Evolutionary conservation across 768 basidiomycete species (phyloP).

Genomic region (Vararia minispora): DNA sequence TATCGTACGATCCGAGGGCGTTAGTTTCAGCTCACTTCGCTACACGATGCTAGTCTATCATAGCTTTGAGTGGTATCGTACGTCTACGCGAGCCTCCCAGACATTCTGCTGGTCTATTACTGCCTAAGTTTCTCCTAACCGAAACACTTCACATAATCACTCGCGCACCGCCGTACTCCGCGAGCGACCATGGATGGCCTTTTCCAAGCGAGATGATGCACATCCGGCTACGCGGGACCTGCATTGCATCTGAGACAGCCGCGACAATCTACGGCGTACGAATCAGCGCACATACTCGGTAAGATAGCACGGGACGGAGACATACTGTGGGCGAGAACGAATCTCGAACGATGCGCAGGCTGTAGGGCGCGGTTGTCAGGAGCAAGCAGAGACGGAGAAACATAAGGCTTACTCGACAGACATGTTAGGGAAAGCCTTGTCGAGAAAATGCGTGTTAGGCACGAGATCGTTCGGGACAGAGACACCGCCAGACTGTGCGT

Average conservation of each 20-base stretch:
- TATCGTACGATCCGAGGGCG: too few relatives aligned
- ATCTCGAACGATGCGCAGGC: constrained; percentile 1
- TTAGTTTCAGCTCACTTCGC: too few relatives aligned
- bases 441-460: constrained; percentile 13
- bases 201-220: constrained; percentile 9
- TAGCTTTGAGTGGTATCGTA: too few relatives aligned
- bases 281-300: too few relatives aligned
- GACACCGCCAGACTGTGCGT: constrained; percentile 10
- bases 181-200: constrained; percentile 10
- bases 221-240: constrained; percentile 11
- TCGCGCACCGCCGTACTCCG: constrained; percentile 9
- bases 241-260: constrained; percentile 6
- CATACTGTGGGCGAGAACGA: constrained; percentile 8
- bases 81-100: too few relatives aligned
- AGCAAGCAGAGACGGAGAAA: neutral
- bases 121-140: too few relatives aligned
- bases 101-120: too few relatives aligned
- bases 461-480: constrained; percentile 13
- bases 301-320: too few relatives aligned
- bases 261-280: constrained; percentile 9
- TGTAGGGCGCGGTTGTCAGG: neutral
- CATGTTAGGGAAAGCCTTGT: constrained; percentile 14
- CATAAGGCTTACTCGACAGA: constrained; percentile 13
- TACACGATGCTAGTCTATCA: too few relatives aligned
- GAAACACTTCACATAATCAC: constrained; percentile 10